These are phyloP conservation scores for Penicillium daleae DNA, from an alignment of 495 filamentous ascomycete genomes.

Conservation along the genomic window DNA sequence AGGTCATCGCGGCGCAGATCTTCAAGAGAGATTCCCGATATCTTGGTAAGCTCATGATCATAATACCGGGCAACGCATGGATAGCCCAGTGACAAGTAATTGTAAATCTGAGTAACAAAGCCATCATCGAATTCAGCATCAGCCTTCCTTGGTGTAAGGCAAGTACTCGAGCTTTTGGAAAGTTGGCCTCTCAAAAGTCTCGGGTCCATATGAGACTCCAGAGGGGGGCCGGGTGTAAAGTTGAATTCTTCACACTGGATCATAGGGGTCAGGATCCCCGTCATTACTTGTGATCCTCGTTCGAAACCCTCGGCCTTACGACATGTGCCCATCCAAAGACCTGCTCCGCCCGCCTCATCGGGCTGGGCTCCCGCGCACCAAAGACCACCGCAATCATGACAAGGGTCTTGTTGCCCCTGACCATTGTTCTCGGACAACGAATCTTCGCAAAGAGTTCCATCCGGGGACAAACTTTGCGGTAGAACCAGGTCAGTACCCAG, in stretches of 20 bases:
- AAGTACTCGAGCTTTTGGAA: not conserved
- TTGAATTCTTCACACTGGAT: slow-evolving; percentile 18
- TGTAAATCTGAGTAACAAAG: slow-evolving; percentile 95
- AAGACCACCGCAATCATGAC: slow-evolving; percentile 38
- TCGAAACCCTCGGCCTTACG: slow-evolving; percentile 24
- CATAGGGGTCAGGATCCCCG: slow-evolving; percentile 37
- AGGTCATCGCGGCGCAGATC: slow-evolving; percentile 75
- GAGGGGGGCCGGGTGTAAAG: not conserved
- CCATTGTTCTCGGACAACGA: slow-evolving; percentile 29
- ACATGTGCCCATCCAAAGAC: slow-evolving; percentile 72
- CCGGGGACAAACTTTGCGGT: slow-evolving; percentile 75
- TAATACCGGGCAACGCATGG: slow-evolving; percentile 79
- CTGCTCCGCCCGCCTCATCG: slow-evolving; percentile 41
- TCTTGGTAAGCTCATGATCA: slow-evolving; percentile 80
- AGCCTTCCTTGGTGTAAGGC: slow-evolving; percentile 43
- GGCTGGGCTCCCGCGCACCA: slow-evolving; percentile 41
- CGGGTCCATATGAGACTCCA: slow-evolving; percentile 30
- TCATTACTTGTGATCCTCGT: slow-evolving; percentile 12
- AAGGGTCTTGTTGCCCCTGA: slow-evolving; percentile 11
- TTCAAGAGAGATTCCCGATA: slow-evolving; percentile 65
- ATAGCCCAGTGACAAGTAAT: slow-evolving; percentile 91
- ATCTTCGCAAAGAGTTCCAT: slow-evolving; percentile 77
- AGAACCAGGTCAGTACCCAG: slow-evolving; percentile 76
- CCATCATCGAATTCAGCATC: slow-evolving; percentile 72
- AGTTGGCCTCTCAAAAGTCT: slow-evolving; percentile 21